Base-by-base conservation (phyloP, 208 protist species). In the Leishmania amazonensis region DNA sequence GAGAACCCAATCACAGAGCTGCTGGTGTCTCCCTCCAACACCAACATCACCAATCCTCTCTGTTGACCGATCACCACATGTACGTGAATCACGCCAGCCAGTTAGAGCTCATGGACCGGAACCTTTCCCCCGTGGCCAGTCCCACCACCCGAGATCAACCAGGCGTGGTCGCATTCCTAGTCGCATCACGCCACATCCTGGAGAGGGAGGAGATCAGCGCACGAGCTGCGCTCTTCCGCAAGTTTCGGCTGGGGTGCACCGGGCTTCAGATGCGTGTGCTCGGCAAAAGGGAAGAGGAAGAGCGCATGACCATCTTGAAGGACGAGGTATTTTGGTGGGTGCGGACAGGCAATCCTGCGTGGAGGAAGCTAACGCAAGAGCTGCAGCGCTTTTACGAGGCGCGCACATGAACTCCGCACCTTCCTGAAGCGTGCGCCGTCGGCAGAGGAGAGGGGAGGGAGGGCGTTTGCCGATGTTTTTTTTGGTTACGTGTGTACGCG, bases 321-420 rank as follows among this genome's bases (percentile, higher is more conserved):
- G 88, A 90, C 49, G 83, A 87, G 80, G 81, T 90, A 45, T 65
- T 87, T 65, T 89, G 87, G 88, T 84, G 80, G 31, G 65, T 89
- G 8, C 72, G 75, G 40, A 82, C 83, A 24, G 84, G 82, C 8
- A 54, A 79, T 28, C 81, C 83, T 8, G 79, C 60, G 8, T 85
- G 75, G 53, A 75, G 84, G 57, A 60, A 51, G 24, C 77, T 83
- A 28, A 77, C 58, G 74, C 73, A 87, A 8, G 47, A 45, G n/a
- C n/a, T 89, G 60, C 65, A 71, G 51, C 49, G 15, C 53, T 65
- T 38, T 47, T 28, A 24, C 13, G 7, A 78, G 51, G 19, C 21
- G n/a, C 6, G 38, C 6, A n/a, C 35, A 31, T 65, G 73, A 76
- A 19, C 0, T 51, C 31, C 8, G 1, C 51, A 51, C 17, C 24